Conservation (phyloP, 78 protist species). For the Isochrysis galbana region DNA sequence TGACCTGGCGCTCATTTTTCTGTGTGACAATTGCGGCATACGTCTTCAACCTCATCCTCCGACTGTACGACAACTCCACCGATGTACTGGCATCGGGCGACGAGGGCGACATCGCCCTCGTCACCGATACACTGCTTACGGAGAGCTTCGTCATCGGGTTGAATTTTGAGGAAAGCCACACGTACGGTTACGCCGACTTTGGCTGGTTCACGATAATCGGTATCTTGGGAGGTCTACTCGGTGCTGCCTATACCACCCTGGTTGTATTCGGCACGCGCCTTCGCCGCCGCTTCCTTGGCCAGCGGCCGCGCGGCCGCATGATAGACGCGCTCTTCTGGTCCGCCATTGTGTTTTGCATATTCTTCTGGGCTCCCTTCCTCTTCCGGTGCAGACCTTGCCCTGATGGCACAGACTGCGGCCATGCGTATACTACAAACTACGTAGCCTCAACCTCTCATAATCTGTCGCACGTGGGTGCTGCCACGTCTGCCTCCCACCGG, state of each 20-base stretch:
- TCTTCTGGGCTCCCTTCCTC: not conserved
- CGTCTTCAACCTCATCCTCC: slow-evolving; percentile 48
- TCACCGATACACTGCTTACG: not conserved
- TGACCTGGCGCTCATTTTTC: slow-evolving; percentile 90
- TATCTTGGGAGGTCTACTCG: slow-evolving; percentile 75
- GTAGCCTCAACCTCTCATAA: too few species aligned
- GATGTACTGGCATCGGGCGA: not conserved
- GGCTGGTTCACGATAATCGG: slow-evolving; percentile 60
- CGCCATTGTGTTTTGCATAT: not conserved
- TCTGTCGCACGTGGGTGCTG: too few species aligned
- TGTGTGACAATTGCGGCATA: slow-evolving; percentile 73
- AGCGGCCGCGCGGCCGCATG: not conserved
- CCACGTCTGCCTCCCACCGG: too few species aligned
- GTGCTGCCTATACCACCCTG: slow-evolving; percentile 63
- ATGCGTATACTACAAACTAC: too few species aligned
- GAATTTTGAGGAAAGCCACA: not conserved
- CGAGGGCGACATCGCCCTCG: not conserved
- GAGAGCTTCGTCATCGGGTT: not conserved
- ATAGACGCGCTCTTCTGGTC: not conserved
- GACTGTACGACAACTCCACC: not conserved
- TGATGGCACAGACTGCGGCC: not conserved
- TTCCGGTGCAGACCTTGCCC: not conserved
- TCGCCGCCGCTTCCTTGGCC: not conserved
- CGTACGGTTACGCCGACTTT: not conserved
- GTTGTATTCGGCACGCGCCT: not conserved